Evolutionary conservation across 768 basidiomycete genomes (phyloP).

Genomic region (Lactarius tabidus): DNA sequence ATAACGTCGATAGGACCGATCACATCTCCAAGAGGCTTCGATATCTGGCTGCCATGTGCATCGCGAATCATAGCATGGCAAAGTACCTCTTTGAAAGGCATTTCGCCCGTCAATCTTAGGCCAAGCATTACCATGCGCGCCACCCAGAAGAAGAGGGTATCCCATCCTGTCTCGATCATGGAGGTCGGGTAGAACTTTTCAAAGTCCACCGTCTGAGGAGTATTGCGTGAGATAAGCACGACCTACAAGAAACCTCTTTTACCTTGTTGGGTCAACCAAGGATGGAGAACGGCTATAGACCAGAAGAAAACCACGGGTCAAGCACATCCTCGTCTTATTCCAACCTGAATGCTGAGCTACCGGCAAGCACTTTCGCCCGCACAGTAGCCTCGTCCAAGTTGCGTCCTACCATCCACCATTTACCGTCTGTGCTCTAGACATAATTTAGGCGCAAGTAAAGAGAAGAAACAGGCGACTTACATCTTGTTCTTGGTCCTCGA

Average conservation of each 20-base stretch:
- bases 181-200: slow-evolving; percentile 82
- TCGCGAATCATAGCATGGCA: slow-evolving; percentile 99
- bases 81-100: slow-evolving; percentile 94
- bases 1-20: slow-evolving; percentile 97
- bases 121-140: slow-evolving; percentile 97
- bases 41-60: slow-evolving; percentile 98
- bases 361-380: slow-evolving; percentile 70
- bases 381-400: slow-evolving; percentile 70
- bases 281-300: slow-evolving; percentile 95
- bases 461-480: slow-evolving; percentile 38
- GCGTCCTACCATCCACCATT: slow-evolving; percentile 90
- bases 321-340: slow-evolving; percentile 96
- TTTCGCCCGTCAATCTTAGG: slow-evolving; percentile 76
- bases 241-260: slow-evolving; percentile 1
- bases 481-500: slow-evolving; percentile 72
- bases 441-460: background rate
- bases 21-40: slow-evolving; percentile 96
- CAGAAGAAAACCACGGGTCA: slow-evolving; percentile 99
- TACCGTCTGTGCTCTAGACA: slow-evolving; percentile 57
- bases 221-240: slow-evolving; percentile 6
- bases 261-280: slow-evolving; percentile 97
- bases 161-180: slow-evolving; percentile 98
- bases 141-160: slow-evolving; percentile 99
- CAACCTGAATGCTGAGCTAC: slow-evolving; percentile 62
- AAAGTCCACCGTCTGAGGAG: slow-evolving; percentile 60